These are phyloP conservation scores for Xanthoparmelia taractica DNA, from an alignment of 495 filamentous ascomycete genomes.

Conservation along the genomic window DNA sequence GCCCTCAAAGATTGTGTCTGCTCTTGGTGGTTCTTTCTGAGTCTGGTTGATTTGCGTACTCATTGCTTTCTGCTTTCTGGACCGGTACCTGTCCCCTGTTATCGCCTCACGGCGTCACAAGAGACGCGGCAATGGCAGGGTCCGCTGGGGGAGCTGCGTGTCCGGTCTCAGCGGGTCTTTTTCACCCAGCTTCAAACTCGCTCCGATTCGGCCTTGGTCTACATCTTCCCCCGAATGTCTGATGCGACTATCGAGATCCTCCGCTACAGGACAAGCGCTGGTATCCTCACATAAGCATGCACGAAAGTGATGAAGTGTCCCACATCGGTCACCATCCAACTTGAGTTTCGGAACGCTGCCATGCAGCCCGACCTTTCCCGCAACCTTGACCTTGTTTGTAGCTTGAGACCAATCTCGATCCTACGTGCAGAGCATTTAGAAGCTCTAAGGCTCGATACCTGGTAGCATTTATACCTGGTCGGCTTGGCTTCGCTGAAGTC, in stretches of 20 bases:
- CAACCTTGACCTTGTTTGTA: background rate
- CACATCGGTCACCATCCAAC: background rate
- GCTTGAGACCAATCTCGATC: background rate
- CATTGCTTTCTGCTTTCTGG: background rate
- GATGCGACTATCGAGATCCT: background rate
- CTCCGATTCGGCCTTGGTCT: background rate
- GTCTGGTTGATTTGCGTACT: background rate
- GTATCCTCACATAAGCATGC: background rate
- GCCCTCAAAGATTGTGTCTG: background rate
- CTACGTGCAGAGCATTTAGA: background rate
- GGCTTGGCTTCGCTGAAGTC: background rate
- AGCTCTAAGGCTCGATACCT: background rate
- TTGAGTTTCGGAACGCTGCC: background rate
- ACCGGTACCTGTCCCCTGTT: background rate
- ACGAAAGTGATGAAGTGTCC: background rate
- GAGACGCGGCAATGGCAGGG: background rate
- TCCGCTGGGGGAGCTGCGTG: background rate
- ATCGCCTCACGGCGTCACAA: background rate
- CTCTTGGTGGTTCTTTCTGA: background rate
- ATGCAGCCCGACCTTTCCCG: background rate
- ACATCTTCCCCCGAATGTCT: background rate
- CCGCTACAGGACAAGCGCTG: background rate
- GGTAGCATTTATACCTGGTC: background rate
- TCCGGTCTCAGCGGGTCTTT: background rate
- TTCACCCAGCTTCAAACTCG: background rate